These are phyloP conservation scores for Ustilago lituana DNA, from an alignment of 1,284 basidiomycete genomes.

Conservation along the genomic window DNA sequence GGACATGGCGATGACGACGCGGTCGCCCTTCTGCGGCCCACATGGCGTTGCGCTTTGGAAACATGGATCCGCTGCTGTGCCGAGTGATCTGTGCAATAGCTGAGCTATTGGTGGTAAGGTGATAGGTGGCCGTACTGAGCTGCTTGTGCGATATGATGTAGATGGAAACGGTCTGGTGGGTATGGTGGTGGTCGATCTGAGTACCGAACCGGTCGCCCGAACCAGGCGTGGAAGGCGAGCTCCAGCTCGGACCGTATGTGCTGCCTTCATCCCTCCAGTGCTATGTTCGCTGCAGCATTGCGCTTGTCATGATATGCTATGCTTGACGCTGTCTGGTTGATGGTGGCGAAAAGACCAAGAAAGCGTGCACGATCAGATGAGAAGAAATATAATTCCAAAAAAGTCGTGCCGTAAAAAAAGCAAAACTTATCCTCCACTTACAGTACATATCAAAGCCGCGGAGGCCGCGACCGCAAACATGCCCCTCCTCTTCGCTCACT, in stretches of 20 bases:
- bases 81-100: too few species aligned
- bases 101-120: too few species aligned
- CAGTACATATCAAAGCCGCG: constrained; percentile 1
- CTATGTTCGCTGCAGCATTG: too few species aligned
- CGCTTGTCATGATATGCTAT: background rate
- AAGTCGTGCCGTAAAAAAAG: background rate
- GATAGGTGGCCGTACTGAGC: background rate
- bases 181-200: too few species aligned
- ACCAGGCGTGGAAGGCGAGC: background rate
- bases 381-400: background rate
- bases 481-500: too few species aligned
- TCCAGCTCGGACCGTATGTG: background rate
- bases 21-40: constrained; percentile 66
- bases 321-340: too few species aligned
- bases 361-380: too few species aligned
- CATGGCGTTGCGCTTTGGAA: too few species aligned
- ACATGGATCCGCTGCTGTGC: too few species aligned
- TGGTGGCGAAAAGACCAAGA: too few species aligned
- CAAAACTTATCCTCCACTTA: constrained; percentile 8
- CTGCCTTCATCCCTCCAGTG: background rate
- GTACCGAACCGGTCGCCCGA: background rate
- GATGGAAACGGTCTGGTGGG: too few species aligned
- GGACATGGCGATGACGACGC: constrained; percentile 88
- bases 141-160: too few species aligned
- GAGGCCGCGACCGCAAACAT: background rate